Evolutionary conservation across 805 yeast genomes (phyloP).

Genomic region (Candida mattraensis): DNA sequence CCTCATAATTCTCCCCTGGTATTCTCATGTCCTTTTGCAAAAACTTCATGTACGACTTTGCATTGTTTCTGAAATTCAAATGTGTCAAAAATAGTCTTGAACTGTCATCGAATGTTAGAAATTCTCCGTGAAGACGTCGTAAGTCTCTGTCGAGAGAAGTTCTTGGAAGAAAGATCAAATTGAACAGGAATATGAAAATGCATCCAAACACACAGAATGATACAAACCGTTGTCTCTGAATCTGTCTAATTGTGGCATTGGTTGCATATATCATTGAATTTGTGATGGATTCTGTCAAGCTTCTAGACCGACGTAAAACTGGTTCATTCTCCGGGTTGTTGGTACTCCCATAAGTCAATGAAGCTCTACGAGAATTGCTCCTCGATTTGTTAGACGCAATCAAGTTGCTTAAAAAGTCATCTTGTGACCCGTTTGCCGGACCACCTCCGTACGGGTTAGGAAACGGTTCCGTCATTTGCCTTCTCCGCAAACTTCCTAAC

Average conservation of each 20-base stretch:
- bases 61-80: constrained; percentile 25
- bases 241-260: constrained; percentile 28
- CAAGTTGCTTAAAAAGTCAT: constrained; percentile 17
- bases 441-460: constrained; percentile 17
- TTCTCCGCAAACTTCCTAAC: background rate
- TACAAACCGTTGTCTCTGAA: constrained; percentile 40
- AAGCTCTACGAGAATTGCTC: constrained; percentile 14
- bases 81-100: constrained; percentile 52
- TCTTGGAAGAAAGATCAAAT: constrained; percentile 75
- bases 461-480: constrained; percentile 21
- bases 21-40: constrained; percentile 22
- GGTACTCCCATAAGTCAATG: constrained; percentile 13
- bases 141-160: constrained; percentile 82
- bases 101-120: constrained; percentile 65
- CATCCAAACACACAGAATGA: constrained; percentile 50
- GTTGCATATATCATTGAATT: constrained; percentile 27
- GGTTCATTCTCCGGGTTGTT: constrained; percentile 10
- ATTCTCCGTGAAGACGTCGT: constrained; percentile 67
- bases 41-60: constrained; percentile 18
- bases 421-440: constrained; percentile 11
- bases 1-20: constrained; percentile 27
- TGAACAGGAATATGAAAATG: constrained; percentile 52
- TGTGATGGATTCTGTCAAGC: constrained; percentile 32
- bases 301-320: constrained; percentile 21
- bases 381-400: constrained; percentile 11